These are phyloP conservation scores for Senna tora DNA, from an alignment of 306 rosid genomes.

Conservation along the genomic window DNA sequence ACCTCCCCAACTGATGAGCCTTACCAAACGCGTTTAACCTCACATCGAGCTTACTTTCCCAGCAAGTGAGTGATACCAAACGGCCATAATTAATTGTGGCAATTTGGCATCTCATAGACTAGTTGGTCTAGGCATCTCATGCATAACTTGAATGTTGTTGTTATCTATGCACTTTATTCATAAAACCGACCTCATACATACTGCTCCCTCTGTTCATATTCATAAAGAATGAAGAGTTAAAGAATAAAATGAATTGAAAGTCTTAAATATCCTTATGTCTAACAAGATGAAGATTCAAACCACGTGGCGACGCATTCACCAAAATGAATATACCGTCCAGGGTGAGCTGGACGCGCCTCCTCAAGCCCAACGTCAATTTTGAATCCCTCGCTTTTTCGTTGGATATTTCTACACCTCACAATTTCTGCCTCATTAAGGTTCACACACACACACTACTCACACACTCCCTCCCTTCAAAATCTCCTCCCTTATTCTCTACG, in stretches of 20 bases:
- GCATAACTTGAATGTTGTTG: too few relatives aligned
- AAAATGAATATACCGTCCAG: constrained; percentile 39
- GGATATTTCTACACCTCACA: constrained; percentile 64
- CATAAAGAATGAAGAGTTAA: too few relatives aligned
- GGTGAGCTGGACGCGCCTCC: neutral
- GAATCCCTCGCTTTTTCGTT: constrained; percentile 38
- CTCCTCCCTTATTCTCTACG: constrained; percentile 30
- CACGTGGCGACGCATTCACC: constrained; percentile 51
- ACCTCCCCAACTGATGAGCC: too few relatives aligned
- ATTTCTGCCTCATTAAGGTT: constrained; percentile 56
- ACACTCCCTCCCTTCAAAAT: constrained; percentile 46
- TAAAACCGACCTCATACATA: neutral
- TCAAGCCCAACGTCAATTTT: constrained; percentile 33
- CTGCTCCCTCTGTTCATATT: neutral
- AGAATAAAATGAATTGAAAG: too few relatives aligned
- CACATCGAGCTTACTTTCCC: too few relatives aligned
- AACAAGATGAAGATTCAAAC: constrained; percentile 5
- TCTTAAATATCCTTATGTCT: too few relatives aligned
- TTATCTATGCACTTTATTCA: too few relatives aligned
- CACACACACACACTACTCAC: constrained; percentile 46
- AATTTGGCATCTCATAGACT: too few relatives aligned
- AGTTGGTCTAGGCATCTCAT: too few relatives aligned
- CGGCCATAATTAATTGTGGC: too few relatives aligned
- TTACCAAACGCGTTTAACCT: too few relatives aligned
- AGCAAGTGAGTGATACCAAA: too few relatives aligned